Conservation (phyloP, 2,329 filamentous ascomycete species). For the Diaporthe capsici region DNA sequence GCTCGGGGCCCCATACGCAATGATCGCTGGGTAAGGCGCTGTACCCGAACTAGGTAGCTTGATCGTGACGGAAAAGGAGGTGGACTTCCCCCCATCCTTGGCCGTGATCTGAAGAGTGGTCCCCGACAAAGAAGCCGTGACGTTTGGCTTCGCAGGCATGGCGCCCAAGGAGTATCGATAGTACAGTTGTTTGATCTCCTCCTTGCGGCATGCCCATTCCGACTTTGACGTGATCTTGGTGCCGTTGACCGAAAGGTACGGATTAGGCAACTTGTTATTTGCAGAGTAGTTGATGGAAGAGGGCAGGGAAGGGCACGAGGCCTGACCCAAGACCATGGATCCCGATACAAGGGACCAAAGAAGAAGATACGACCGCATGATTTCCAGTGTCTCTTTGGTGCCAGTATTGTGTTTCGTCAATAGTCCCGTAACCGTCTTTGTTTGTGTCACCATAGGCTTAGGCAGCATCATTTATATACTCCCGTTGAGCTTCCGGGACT, state of each 20-base stretch:
- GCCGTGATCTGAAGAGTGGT: conserved; percentile 53
- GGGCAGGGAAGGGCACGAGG: background rate
- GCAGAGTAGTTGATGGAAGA: background rate
- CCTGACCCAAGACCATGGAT: background rate
- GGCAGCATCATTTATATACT: background rate
- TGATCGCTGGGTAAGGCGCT: conserved; percentile 55
- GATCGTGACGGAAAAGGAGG: conserved; percentile 7
- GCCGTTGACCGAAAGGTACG: conserved; percentile 57
- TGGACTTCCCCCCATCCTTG: background rate
- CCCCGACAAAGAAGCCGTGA: conserved; percentile 51
- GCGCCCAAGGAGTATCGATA: conserved; percentile 57
- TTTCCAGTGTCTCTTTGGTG: background rate
- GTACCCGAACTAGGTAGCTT: background rate
- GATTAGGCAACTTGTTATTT: conserved; percentile 46
- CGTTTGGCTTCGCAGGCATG: conserved; percentile 52
- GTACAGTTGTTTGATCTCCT: conserved; percentile 54
- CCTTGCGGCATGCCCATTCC: conserved; percentile 57
- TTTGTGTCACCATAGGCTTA: background rate
- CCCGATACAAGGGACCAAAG: background rate
- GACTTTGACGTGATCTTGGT: conserved; percentile 53
- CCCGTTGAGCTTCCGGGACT: background rate
- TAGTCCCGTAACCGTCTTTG: background rate
- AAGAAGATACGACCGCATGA: background rate
- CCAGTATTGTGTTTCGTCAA: background rate
- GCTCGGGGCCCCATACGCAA: conserved; percentile 59